Conservation (phyloP, 192 early-diverging fungal genomes). For the Umbelopsis isabellina region DNA sequence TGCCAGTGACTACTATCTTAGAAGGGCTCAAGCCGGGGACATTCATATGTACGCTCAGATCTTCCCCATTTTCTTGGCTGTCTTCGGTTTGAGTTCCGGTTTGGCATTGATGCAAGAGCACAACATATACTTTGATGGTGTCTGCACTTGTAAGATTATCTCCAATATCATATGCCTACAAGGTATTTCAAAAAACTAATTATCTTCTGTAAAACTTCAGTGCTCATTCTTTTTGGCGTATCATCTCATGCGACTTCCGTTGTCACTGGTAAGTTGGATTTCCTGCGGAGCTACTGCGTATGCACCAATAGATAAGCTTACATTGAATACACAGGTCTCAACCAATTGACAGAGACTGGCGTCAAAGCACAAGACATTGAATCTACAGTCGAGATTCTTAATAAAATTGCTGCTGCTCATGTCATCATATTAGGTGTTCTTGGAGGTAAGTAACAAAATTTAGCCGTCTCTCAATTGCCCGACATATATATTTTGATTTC, state of each 20-base stretch:
- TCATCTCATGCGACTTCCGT: conserved; percentile 37
- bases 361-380: conserved; percentile 15
- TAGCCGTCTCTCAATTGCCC: background rate
- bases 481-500: background rate
- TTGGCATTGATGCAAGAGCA: conserved; percentile 5
- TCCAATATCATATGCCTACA: too few relatives aligned
- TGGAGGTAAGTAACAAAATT: background rate
- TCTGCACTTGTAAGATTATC: background rate
- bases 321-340: background rate
- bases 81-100: conserved; percentile 14
- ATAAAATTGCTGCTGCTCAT: conserved; percentile 37
- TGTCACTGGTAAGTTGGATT: conserved; percentile 26
- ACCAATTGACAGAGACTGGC: conserved; percentile 7
- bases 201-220: background rate
- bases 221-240: conserved; percentile 30
- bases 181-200: too few relatives aligned
- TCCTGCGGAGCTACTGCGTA: background rate
- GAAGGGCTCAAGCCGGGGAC: background rate
- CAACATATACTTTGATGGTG: conserved; percentile 9
- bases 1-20: background rate
- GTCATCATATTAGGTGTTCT: conserved; percentile 15
- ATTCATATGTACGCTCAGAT: background rate
- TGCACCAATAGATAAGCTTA: conserved; percentile 5
- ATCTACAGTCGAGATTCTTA: conserved; percentile 7
- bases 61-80: background rate